Evolutionary conservation across 345 rosid species (phyloP), one percentile per base, ranked within the genome.

Genomic region (Geranium brycei): DNA sequence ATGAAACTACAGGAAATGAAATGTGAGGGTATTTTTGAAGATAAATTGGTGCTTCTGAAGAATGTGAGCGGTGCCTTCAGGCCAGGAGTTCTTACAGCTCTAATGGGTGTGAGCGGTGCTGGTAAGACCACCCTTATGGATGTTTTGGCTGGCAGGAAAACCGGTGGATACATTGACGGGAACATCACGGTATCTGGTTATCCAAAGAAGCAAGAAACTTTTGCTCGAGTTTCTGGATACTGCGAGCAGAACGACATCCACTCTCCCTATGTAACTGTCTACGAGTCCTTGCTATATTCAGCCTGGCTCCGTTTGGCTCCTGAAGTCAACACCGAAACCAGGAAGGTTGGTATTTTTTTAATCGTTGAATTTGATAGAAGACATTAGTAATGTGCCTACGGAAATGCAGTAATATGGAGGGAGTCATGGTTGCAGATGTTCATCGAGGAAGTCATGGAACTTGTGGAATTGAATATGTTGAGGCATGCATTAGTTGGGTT

Each of bases 401-500:
- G 28, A 23, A 35, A 35, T 35, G 28, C 28, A 23, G 28, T 23
- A 23, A 35, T 4, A 0, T 4, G 10, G 5, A 23, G 41, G 1
- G 0, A 28, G 4, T 31, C n/a, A 58, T 19, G 12, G 55, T 59
- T 70, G 63, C 77, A 91, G 98, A 81, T 82, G 76, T 91, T 89
- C 57, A 79, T 91, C 51, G 90, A 91, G 64, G 89, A 91, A 80
- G 95, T 91, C 51, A 89, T 91, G 95, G 92, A 84, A 66, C 92
- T 91, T 30, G 91, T 91, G 72, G 98, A 91, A 63, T 66, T 91
- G 59, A 79, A 75, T 7, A 75, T 84, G 0, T 58, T 89, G 65
- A 77, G 84, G 74, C 59, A 82, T n/a, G 85, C 95, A 19, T 67
- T 83, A 15, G 92, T 91, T 16, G 98, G 98, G 19, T 76, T 89